Evolutionary conservation across 352 stramenopile genomes (phyloP).

Genomic region (Paralagenidium karlingii): DNA sequence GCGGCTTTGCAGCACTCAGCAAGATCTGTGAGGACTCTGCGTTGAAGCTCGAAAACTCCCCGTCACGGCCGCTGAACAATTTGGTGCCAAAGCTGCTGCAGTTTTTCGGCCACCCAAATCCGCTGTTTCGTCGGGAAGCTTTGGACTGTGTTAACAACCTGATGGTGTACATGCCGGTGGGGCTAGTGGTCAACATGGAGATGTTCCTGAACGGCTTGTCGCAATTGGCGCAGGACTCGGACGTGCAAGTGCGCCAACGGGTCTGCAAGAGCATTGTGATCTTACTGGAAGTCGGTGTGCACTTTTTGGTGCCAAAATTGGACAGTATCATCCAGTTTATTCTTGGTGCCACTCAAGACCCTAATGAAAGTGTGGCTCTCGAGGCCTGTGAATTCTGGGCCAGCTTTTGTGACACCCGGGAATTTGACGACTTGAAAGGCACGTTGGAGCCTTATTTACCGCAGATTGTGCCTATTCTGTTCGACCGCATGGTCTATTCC

Average conservation of each 20-base stretch:
- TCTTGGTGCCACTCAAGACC: conserved; percentile 74
- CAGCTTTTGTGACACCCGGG: conserved; percentile 80
- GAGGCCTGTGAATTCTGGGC: conserved; percentile 88
- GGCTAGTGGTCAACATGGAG: conserved; percentile 84
- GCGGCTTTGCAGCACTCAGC: conserved; percentile 71
- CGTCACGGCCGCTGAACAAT: conserved; percentile 72
- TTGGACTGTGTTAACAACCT: conserved; percentile 86
- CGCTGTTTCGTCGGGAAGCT: conserved; percentile 67
- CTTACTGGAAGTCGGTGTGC: conserved; percentile 77
- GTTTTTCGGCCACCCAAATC: conserved; percentile 79
- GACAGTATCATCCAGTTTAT: conserved; percentile 89
- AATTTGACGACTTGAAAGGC: conserved; percentile 88
- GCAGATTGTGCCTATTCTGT: conserved; percentile 87
- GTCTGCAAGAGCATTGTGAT: conserved; percentile 89
- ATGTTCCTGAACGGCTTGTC: conserved; percentile 83
- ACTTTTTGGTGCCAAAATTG: conserved; percentile 83
- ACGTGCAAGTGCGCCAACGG: conserved; percentile 66
- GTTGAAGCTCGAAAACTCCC: conserved; percentile 80
- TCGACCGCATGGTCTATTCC: conserved; percentile 93
- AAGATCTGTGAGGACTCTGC: conserved; percentile 88
- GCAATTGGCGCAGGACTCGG: conserved; percentile 72
- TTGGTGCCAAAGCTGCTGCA: conserved; percentile 82
- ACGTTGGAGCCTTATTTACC: conserved; percentile 73
- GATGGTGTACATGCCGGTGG: conserved; percentile 80
- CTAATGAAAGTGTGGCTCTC: conserved; percentile 74